Evolutionary conservation across 148 eudicot genomes (phyloP), one percentile per base, ranked within the genome.

Genomic region (Nepenthes gracilis): DNA sequence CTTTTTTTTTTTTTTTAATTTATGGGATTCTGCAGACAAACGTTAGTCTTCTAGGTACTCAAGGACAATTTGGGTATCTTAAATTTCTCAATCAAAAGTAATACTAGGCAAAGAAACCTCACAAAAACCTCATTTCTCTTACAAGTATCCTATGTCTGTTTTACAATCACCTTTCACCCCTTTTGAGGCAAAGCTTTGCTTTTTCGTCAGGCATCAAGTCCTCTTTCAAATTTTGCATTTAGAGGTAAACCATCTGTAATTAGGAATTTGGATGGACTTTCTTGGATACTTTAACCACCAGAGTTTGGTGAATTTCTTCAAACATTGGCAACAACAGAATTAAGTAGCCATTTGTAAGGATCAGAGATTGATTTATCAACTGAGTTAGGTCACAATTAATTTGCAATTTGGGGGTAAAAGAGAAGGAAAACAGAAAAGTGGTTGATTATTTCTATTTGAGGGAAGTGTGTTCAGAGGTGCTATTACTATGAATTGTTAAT

Each of bases 71-170:
- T 63, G 75, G 81, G 79, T 57, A 78, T 80, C 83, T 51, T 36
- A 34, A 47, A 32, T 47, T 43, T 35, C 45, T 36, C 56, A 61
- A 61, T 68, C 35, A 32, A 55, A n/a, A 32, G 34, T 36, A 63
- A 2, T 32, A 53, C 55, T n/a, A 23, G 23, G 23, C 23, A 23
- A 23, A 23, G 23, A 23, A 23, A 23, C 57, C 58, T 14, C 58
- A 53, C 48, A 14, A n/a, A 57, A 83, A 68, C 54, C 62, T 74
- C 64, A 60, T 59, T 76, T 54, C 58, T 40, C 75, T 81, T 71
- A 55, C 23, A 62, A 78, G 96, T 78, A 90, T 90, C 94, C 92
- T 60, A 87, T 79, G 92, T 73, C 68, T 48, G 64, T 66, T 78
- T 74, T 65, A 33, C 32, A 14, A 1, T 35, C 55, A 47, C 67